Evolutionary conservation across 2,329 filamentous ascomycete species (phyloP).

Genomic region (Fusarium caatingaense): DNA sequence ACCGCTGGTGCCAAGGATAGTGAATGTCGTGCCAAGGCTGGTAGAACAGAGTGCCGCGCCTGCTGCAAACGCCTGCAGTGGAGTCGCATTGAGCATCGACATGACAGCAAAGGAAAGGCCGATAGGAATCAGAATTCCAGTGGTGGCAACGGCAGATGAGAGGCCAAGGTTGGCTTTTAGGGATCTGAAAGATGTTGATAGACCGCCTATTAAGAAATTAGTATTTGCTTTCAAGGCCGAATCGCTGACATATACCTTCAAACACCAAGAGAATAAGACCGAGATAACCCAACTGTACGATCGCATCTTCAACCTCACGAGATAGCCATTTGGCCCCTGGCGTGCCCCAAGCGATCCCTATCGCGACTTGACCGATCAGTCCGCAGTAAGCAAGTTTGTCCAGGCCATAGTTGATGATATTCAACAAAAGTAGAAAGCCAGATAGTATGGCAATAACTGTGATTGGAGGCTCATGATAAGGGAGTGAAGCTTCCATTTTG

Average conservation of each 20-base stretch:
- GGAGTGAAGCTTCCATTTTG: slow-evolving; percentile 48
- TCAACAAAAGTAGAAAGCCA: slow-evolving; percentile 72
- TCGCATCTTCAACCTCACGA: slow-evolving; percentile 60
- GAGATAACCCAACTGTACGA: slow-evolving; percentile 77
- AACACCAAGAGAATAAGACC: slow-evolving; percentile 79
- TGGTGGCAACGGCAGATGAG: slow-evolving; percentile 71
- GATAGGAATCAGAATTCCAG: slow-evolving; percentile 73
- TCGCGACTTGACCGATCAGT: slow-evolving; percentile 75
- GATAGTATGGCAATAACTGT: slow-evolving; percentile 68
- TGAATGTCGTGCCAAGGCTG: slow-evolving; percentile 77
- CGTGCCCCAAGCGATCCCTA: slow-evolving; percentile 77
- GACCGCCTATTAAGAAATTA: slow-evolving; percentile 58
- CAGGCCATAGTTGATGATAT: slow-evolving; percentile 66
- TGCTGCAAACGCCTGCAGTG: slow-evolving; percentile 75
- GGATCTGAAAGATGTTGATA: slow-evolving; percentile 52
- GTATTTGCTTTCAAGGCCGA: accelerated
- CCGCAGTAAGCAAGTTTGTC: slow-evolving; percentile 75
- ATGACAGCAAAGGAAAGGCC: slow-evolving; percentile 71
- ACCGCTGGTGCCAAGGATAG: slow-evolving; percentile 59
- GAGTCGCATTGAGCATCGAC: slow-evolving; percentile 60
- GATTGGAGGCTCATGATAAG: slow-evolving; percentile 74
- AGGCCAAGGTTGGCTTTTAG: slow-evolving; percentile 70
- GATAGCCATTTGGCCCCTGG: slow-evolving; percentile 73
- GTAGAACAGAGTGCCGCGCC: slow-evolving; percentile 81
- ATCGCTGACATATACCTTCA: slow-evolving; percentile 60